Percentiles rank a stretch among this genome's conserved stretches.
These are phyloP conservation scores for Xerocomus spinulosus DNA, from an alignment of 768 basidiomycete genomes.

Conservation along the genomic window DNA sequence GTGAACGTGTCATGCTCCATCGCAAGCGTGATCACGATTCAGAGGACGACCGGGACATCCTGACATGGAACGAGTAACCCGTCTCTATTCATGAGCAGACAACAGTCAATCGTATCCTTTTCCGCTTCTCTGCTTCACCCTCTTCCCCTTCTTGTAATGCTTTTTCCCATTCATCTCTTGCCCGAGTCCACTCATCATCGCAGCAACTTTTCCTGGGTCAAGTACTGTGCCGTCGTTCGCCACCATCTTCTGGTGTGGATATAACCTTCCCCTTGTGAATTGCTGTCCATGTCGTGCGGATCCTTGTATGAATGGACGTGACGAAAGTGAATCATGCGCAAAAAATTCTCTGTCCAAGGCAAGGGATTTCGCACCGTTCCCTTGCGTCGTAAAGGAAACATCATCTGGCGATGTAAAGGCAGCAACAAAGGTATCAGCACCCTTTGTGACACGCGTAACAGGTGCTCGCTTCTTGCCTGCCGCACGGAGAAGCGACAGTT, in stretches of 20 bases:
- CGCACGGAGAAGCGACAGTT: constrained; percentile 52
- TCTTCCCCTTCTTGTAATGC: constrained; percentile 76
- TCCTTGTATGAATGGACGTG: constrained; percentile 64
- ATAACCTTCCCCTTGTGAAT: constrained; percentile 61
- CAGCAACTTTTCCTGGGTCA: constrained; percentile 37
- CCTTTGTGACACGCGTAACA: constrained; percentile 76
- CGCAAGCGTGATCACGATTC: constrained; percentile 69
- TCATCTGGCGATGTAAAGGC: constrained; percentile 8
- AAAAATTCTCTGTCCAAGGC: constrained; percentile 84
- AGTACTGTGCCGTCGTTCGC: constrained; percentile 75
- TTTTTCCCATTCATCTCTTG: constrained; percentile 56
- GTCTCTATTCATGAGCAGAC: neutral
- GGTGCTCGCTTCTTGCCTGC: constrained; percentile 87
- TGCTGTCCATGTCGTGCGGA: constrained; percentile 51
- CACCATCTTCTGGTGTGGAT: constrained; percentile 81
- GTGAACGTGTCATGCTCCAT: constrained; percentile 64
- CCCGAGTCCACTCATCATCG: constrained; percentile 37
- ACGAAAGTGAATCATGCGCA: constrained; percentile 46
- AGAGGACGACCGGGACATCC: constrained; percentile 49
- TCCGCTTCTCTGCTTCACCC: constrained; percentile 87
- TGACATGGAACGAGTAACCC: constrained; percentile 67
- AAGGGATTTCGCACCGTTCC: constrained; percentile 49
- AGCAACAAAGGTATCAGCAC: constrained; percentile 76
- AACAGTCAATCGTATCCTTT: constrained; percentile 74
- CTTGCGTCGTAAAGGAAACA: constrained; percentile 27